Percentiles rank a stretch among this genome's conserved stretches.
These are phyloP conservation scores for Stachybotrys chlorohalonatus DNA, from an alignment of 2,329 filamentous ascomycete species.

Conservation along the genomic window DNA sequence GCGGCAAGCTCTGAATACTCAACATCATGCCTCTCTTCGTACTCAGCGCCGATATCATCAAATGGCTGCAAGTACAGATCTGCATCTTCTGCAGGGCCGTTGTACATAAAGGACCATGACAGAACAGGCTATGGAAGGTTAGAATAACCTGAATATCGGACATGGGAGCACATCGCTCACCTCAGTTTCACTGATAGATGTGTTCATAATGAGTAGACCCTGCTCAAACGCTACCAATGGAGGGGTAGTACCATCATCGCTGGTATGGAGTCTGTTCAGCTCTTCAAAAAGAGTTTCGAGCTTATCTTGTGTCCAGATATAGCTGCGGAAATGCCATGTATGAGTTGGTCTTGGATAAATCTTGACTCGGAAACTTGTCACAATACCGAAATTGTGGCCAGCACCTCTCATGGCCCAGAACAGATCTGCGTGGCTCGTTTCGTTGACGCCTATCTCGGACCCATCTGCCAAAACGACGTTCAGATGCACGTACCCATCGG, in stretches of 20 bases:
- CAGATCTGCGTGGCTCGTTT: constrained; percentile 17
- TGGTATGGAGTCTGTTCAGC: constrained; percentile 8
- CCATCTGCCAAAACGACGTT: constrained; percentile 23
- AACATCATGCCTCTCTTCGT: constrained; percentile 5
- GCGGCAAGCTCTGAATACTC: constrained; percentile 7
- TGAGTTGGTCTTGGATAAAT: constrained; percentile 14
- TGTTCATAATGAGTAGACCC: constrained; percentile 6
- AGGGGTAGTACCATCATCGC: not conserved
- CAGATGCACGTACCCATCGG: constrained; percentile 22
- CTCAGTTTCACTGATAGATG: constrained; percentile 3
- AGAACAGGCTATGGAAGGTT: not conserved
- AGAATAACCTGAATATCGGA: not conserved
- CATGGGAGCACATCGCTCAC: not conserved
- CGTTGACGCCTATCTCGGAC: constrained; percentile 6
- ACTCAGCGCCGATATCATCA: constrained; percentile 8
- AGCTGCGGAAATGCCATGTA: constrained; percentile 14
- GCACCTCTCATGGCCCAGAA: constrained; percentile 26
- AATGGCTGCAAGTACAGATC: constrained; percentile 10
- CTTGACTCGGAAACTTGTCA: constrained; percentile 18
- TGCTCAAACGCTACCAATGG: constrained; percentile 8
- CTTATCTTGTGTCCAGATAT: constrained; percentile 9
- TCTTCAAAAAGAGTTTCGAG: constrained; percentile 11
- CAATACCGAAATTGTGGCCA: constrained; percentile 24
- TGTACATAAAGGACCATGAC: constrained; percentile 9
- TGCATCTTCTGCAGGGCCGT: constrained; percentile 10